Conservation (phyloP, 176 grass and related monocot genomes). For the Oropetium thomaeum region DNA sequence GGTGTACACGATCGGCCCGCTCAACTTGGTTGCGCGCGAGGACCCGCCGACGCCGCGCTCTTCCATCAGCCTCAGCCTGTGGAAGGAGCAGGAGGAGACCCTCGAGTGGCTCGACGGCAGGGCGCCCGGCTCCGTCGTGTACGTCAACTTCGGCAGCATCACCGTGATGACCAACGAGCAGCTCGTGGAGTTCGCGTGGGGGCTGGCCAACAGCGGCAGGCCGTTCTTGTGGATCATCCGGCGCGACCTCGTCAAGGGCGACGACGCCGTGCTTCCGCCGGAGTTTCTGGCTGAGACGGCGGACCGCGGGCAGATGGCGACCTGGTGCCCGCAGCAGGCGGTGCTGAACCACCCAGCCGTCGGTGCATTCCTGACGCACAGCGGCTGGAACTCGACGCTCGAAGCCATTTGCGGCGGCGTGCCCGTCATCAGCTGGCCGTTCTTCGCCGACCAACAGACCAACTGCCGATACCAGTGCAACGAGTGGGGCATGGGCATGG, state of each 20-base stretch:
- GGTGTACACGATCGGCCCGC: constrained; percentile 64
- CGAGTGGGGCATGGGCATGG: constrained; percentile 76
- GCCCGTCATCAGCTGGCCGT: constrained; percentile 81
- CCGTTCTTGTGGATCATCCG: constrained; percentile 80
- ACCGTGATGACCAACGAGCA: constrained; percentile 60
- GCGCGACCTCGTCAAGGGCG: constrained; percentile 58
- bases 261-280: constrained; percentile 51
- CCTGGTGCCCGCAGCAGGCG: constrained; percentile 73
- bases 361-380: constrained; percentile 68
- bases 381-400: constrained; percentile 73
- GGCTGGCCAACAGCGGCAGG: constrained; percentile 58
- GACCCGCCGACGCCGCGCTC: constrained; percentile 34
- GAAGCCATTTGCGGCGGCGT: constrained; percentile 70
- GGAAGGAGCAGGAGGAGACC: constrained; percentile 66
- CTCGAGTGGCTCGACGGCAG: constrained; percentile 56
- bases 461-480: constrained; percentile 72
- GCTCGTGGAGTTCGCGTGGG: constrained; percentile 79
- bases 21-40: constrained; percentile 42
- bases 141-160: constrained; percentile 86
- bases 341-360: constrained; percentile 68
- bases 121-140: constrained; percentile 55
- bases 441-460: constrained; percentile 79
- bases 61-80: constrained; percentile 43
- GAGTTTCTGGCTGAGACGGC: constrained; percentile 57
- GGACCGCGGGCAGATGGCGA: constrained; percentile 47